Evolutionary conservation across 306 rosid genomes (phyloP).

Genomic region (Dalbergia cultrata): DNA sequence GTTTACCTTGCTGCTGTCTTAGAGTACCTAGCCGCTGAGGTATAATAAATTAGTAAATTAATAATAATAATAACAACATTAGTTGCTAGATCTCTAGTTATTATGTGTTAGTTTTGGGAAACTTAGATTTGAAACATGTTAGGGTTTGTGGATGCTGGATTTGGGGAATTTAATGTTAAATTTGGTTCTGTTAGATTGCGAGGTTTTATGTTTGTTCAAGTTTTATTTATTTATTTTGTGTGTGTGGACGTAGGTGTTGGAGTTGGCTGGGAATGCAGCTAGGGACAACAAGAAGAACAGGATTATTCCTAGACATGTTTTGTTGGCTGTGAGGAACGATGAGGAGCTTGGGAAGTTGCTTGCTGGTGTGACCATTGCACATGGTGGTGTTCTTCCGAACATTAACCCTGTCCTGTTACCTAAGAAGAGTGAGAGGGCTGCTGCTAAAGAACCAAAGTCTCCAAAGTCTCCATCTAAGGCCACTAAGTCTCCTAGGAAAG

Average conservation of each 20-base stretch:
- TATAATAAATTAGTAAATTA: background rate
- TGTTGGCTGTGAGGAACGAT: conserved; percentile 55
- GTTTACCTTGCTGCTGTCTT: conserved; percentile 83
- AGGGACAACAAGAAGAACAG: conserved; percentile 58
- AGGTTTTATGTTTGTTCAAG: background rate
- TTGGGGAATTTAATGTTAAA: background rate
- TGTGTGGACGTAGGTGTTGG: conserved; percentile 45
- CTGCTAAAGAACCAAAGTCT: conserved; percentile 36
- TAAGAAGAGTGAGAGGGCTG: conserved; percentile 41
- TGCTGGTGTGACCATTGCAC: conserved; percentile 52
- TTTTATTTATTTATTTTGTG: no score
- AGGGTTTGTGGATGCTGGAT: background rate
- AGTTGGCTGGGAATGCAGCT: conserved; percentile 58
- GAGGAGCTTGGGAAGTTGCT: conserved; percentile 58
- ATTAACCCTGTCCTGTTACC: conserved; percentile 55
- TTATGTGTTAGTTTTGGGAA: background rate
- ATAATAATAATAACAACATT: background rate
- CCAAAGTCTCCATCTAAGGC: conserved; percentile 57
- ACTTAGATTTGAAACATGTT: background rate
- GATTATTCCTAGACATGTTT: conserved; percentile 53
- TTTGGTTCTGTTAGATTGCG: no score
- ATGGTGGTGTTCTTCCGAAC: conserved; percentile 57
- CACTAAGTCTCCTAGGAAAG: conserved; percentile 12
- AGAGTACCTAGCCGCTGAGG: conserved; percentile 82
- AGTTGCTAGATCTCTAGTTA: background rate